Base-by-base conservation (phyloP, 1,284 basidiomycete genomes). In the Ustilago shanxiensis region DNA sequence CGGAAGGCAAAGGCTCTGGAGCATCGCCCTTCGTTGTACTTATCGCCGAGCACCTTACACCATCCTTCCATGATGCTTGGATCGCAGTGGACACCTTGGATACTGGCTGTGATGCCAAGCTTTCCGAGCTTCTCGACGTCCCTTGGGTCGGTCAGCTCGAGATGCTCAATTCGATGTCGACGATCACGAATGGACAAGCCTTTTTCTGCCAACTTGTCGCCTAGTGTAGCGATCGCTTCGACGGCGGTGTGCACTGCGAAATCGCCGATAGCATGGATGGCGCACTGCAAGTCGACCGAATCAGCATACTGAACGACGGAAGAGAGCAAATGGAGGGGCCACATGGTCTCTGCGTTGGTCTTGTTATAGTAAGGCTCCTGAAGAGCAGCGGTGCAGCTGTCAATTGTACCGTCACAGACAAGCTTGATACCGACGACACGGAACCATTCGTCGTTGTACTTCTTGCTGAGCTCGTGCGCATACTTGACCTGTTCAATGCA, bases 51-150 rank as follows among this genome's bases (percentile, higher is more conserved):
- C 66, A 70, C 66, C 50, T 66, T 68, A 60, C 65, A 71, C 76
- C 76, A 78, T n/a, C 67, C 67, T 29, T 67, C 58, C 64, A 62
- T 58, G 41, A 72, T 68, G 54, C 53, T 60, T 2, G 77, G 77
- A 22, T 76, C 72, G n/a, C 65, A 66, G 35, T 79, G 77, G 1
- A 79, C 77, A 47, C 69, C 69, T 47, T 79, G 77, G 29, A 79
- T 66, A 47, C 69, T 72, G 1, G 77, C 68, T 22, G 66, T 79
- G 61, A 79, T 76, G 22, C 73, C 73, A 39, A 79, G 70, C 45
- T 22, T 35, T 11, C 72, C 77, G 24, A 79, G 67, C 52, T 70
- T 66, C 44, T 72, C 64, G 31, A 79, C 73, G 24, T 76, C 72
- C 20, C 60, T 60, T 13, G 68, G 65, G 41, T 71, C 65, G 51